These are phyloP conservation scores for Pseudopithomyces chartarum DNA, from an alignment of 2,329 filamentous ascomycete species.

Conservation along the genomic window DNA sequence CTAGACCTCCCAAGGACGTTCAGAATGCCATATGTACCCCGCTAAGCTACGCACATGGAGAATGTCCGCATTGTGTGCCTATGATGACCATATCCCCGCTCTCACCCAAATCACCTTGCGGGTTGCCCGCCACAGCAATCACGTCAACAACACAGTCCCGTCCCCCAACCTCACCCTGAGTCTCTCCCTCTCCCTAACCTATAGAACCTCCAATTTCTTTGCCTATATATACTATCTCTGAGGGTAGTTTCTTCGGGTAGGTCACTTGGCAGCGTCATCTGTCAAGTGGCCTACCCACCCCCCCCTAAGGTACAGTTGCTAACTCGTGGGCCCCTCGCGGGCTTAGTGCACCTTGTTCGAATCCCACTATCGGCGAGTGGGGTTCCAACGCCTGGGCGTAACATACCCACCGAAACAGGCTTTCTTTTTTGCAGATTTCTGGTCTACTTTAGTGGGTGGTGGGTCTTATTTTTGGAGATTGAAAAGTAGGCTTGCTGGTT, in stretches of 20 bases:
- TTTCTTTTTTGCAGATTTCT: neutral
- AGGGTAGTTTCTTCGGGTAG: neutral
- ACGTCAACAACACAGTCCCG: neutral
- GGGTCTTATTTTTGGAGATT: no score
- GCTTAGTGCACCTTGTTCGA: no score
- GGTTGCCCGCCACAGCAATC: neutral
- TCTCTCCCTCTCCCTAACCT: neutral
- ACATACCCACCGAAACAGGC: conserved; percentile 7
- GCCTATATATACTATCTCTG: neutral
- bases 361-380: neutral
- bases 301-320: neutral
- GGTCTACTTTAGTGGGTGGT: neutral
- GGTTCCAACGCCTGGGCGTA: conserved; percentile 3
- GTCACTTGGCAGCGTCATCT: neutral
- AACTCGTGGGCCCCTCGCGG: neutral
- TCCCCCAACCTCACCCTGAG: neutral
- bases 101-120: neutral
- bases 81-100: no score
- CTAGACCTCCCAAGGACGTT: no score
- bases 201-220: no score
- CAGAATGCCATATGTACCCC: no score
- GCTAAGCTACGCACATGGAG: no score
- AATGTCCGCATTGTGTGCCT: no score
- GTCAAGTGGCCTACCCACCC: neutral
- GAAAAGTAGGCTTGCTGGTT: no score